Evolutionary conservation across 306 rosid species (phyloP).

Genomic region (Arachis hypogaea): DNA sequence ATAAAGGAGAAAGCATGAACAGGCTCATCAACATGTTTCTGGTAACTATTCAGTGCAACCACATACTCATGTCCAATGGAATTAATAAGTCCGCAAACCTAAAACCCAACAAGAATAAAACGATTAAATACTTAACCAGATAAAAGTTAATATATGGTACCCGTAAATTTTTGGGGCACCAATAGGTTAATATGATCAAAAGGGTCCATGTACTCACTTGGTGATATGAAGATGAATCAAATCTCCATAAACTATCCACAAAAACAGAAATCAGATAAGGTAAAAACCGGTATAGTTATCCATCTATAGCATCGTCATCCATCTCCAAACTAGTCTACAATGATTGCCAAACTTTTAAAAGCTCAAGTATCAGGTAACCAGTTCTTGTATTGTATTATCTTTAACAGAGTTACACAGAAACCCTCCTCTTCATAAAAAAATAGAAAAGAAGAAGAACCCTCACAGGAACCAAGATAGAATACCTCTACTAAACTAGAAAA

Average conservation of each 20-base stretch:
- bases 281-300: background rate
- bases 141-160: slow-evolving; percentile 28
- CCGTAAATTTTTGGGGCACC: slow-evolving; percentile 35
- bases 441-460: background rate
- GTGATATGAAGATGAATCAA: slow-evolving; percentile 34
- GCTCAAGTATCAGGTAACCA: background rate
- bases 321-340: background rate
- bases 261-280: background rate
- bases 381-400: background rate
- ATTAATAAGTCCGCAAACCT: slow-evolving; percentile 96
- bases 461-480: background rate
- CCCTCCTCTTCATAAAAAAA: too few species aligned
- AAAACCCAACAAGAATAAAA: slow-evolving; percentile 35
- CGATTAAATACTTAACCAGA: slow-evolving; percentile 26
- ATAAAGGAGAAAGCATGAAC: slow-evolving; percentile 89
- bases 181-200: slow-evolving; percentile 13
- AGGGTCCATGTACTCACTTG: slow-evolving; percentile 68
- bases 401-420: too few species aligned
- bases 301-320: background rate
- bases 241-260: too few species aligned
- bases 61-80: slow-evolving; percentile 66
- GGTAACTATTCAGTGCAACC: slow-evolving; percentile 87
- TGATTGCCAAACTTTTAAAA: background rate
- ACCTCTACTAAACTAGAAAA: too few species aligned
- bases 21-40: slow-evolving; percentile 84